Percentiles rank a stretch among this genome's conserved stretches.
phyloP scores from a whole-genome alignment of 2,329 filamentous ascomycete genomes.

The Rutstroemia sp. region DNA sequence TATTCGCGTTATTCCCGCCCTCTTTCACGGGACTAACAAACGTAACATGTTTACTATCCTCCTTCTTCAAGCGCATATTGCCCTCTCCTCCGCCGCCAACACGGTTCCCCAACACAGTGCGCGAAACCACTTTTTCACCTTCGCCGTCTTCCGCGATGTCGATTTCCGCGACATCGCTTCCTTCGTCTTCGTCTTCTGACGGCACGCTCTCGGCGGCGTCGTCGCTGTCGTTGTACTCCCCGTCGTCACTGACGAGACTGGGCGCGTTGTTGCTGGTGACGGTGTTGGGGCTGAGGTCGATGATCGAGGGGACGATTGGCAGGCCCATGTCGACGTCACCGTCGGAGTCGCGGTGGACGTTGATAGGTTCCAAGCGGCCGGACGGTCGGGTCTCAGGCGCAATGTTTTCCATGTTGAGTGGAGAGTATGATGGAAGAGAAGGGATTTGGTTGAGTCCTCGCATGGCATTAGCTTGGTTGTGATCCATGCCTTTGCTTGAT shows the following conservation, averaged over 20 bases:
- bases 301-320: constrained; percentile 42
- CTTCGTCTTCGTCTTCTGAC: constrained; percentile 45
- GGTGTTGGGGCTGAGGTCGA: constrained; percentile 61
- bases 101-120: constrained; percentile 21
- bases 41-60: constrained; percentile 29
- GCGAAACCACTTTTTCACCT: constrained; percentile 24
- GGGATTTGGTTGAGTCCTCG: constrained; percentile 34
- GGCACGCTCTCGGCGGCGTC: constrained; percentile 45
- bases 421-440: constrained; percentile 33
- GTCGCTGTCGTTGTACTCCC: constrained; percentile 68
- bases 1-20: not conserved
- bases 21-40: constrained; percentile 23
- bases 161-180: constrained; percentile 56
- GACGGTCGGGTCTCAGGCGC: constrained; percentile 18
- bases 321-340: constrained; percentile 33
- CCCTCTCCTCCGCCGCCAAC: constrained; percentile 17
- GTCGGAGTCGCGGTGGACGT: constrained; percentile 16
- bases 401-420: constrained; percentile 17
- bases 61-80: constrained; percentile 22
- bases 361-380: constrained; percentile 10
- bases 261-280: constrained; percentile 69
- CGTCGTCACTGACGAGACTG: constrained; percentile 73
- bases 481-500: constrained; percentile 50
- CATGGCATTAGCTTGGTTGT: constrained; percentile 17
- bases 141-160: constrained; percentile 45